Evolutionary conservation across 345 rosid species (phyloP), one percentile per base, ranked within the genome.

Genomic region (Isatis tinctoria): DNA sequence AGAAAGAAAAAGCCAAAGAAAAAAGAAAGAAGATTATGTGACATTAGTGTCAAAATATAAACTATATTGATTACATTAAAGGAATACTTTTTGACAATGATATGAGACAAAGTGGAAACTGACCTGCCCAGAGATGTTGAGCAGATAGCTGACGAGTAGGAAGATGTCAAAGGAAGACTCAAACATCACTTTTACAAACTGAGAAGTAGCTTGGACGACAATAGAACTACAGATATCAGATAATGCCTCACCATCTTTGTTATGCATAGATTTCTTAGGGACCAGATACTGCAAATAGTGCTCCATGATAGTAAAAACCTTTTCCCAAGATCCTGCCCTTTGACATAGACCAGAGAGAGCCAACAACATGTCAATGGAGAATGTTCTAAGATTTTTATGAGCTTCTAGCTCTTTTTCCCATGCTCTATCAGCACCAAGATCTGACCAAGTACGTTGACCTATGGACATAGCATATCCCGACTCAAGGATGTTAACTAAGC

Each of bases 151-250:
- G 58, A 90, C 72, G 76, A 92, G 87, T 48, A 95, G 87, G 67
- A 87, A 90, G 74, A 88, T 69, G 66, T 92, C 96, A 47, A 85
- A 72, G 53, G 99, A 86, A 68, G 90, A 87, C 82, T 92, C 97
- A 80, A 92, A 87, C 97, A 92, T 95, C 60, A 77, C 79, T 84
- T 83, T 87, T 13, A 86, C 89, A 83, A 88, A 85, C 86, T 90
- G 99, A 62, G 91, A 82, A 74, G 89, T 80, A 47, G 97, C 89
- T 77, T 88, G 97, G 73, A 90, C 85, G 74, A 90, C 62, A 70
- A 87, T 76, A 70, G 84, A 77, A 61, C 82, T 69, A 49, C 74
- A 75, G 57, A 83, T 76, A 79, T 81, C 80, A 70, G 79, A 80
- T 73, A 82, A 72, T 74, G 72, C 73, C 75, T 77, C 83, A 69